phyloP scores from a whole-genome alignment of 2,329 filamentous ascomycete genomes.

The Ophiostoma sp. region DNA sequence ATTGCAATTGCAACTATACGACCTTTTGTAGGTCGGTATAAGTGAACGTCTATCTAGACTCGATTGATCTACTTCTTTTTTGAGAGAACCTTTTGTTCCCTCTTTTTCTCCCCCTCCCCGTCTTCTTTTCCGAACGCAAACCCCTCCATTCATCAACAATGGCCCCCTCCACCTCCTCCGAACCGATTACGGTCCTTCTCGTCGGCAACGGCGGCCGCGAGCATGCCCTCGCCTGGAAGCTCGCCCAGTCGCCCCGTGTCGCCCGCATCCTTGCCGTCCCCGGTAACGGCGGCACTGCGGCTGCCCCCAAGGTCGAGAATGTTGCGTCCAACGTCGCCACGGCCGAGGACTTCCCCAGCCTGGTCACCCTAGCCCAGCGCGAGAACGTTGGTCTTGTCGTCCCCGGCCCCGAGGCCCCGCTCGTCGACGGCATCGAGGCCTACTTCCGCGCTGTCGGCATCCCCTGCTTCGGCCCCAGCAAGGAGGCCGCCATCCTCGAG shows the following conservation, averaged over 20 bases:
- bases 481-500: constrained; percentile 84
- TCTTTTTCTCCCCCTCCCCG: background rate
- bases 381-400: constrained; percentile 79
- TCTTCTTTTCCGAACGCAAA: background rate
- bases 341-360: constrained; percentile 72
- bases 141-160: constrained; percentile 19
- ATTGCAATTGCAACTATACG: constrained; percentile 24
- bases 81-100: background rate
- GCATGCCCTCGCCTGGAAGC: constrained; percentile 92
- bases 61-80: background rate
- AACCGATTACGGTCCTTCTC: constrained; percentile 60
- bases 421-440: constrained; percentile 85
- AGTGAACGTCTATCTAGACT: background rate
- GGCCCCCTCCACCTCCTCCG: constrained; percentile 19
- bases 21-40: constrained; percentile 18
- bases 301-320: constrained; percentile 71
- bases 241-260: constrained; percentile 77
- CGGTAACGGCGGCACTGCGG: constrained; percentile 85
- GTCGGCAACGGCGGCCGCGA: constrained; percentile 94
- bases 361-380: constrained; percentile 73
- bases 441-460: constrained; percentile 76
- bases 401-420: constrained; percentile 88
- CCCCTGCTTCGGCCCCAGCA: constrained; percentile 80
- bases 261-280: constrained; percentile 70
- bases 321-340: constrained; percentile 58